phyloP scores from a whole-genome alignment of 1,284 basidiomycete genomes.

The Macrocybe sp. region DNA sequence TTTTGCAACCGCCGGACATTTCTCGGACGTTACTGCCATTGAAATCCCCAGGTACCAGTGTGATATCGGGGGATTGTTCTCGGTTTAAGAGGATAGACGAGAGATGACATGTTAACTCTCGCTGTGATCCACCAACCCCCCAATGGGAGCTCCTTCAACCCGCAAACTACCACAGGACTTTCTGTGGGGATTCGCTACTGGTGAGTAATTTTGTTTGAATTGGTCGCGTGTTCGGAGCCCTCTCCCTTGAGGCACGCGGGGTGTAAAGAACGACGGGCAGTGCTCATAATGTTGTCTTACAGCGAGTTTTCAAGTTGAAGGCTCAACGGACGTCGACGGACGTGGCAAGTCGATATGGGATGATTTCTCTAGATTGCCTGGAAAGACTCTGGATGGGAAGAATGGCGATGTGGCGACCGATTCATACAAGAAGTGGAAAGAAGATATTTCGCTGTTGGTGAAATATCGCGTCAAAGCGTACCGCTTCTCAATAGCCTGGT shows the following conservation, averaged over 20 bases:
- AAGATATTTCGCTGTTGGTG: conserved; percentile 63
- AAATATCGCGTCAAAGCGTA: conserved; percentile 56
- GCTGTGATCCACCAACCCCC: conserved; percentile 3
- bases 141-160: conserved; percentile 27
- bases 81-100: too few species aligned
- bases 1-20: neutral
- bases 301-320: conserved; percentile 71
- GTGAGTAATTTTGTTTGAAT: conserved; percentile 27
- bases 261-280: conserved; percentile 2
- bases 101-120: too few species aligned
- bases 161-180: conserved; percentile 48
- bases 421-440: conserved; percentile 65
- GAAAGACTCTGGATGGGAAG: conserved; percentile 66
- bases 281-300: conserved; percentile 9
- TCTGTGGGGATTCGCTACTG: conserved; percentile 71
- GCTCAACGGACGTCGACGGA: conserved; percentile 53
- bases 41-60: too few species aligned
- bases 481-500: conserved; percentile 75
- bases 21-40: too few species aligned
- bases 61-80: too few species aligned
- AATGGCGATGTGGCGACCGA: conserved; percentile 71
- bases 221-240: conserved; percentile 3
- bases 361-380: conserved; percentile 61
- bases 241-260: neutral
- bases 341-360: conserved; percentile 76